phyloP scores from a whole-genome alignment of 768 basidiomycete genomes.

The Rhodocollybia butyracea region DNA sequence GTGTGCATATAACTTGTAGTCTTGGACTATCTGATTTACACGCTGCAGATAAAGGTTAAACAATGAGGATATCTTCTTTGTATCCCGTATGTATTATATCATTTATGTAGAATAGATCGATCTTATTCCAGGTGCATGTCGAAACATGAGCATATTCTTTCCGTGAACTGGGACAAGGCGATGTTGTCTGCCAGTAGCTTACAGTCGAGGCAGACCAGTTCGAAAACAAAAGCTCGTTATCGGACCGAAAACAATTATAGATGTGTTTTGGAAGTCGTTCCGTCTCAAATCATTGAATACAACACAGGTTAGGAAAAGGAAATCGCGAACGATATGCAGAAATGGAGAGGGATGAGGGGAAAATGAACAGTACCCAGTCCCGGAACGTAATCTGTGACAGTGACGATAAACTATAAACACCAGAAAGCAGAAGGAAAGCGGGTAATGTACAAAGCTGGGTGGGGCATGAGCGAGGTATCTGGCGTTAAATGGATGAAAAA shows the following conservation, averaged over 20 bases:
- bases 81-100: too few relatives aligned
- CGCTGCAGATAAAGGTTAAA: not conserved
- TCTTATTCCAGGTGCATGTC: too few relatives aligned
- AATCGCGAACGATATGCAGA: not conserved
- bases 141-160: too few relatives aligned
- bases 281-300: conserved; percentile 3
- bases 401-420: conserved; percentile 7
- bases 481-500: not conserved
- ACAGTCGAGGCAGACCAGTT: too few relatives aligned
- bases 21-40: not conserved
- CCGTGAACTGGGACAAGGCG: too few relatives aligned
- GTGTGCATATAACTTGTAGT: not conserved
- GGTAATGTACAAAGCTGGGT: not conserved
- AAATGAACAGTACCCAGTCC: not conserved
- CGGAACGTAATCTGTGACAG: not conserved
- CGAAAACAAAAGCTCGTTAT: too few relatives aligned
- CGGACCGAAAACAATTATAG: not conserved
- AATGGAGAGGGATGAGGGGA: not conserved
- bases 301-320: not conserved
- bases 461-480: not conserved
- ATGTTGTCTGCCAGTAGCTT: too few relatives aligned
- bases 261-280: not conserved
- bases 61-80: not conserved
- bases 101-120: too few relatives aligned
- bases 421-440: not conserved